Percentiles rank a stretch among this genome's conserved stretches.
Evolutionary conservation across 495 filamentous ascomycete genomes (phyloP).

Genomic region (Pseudotulostoma volvatum): DNA sequence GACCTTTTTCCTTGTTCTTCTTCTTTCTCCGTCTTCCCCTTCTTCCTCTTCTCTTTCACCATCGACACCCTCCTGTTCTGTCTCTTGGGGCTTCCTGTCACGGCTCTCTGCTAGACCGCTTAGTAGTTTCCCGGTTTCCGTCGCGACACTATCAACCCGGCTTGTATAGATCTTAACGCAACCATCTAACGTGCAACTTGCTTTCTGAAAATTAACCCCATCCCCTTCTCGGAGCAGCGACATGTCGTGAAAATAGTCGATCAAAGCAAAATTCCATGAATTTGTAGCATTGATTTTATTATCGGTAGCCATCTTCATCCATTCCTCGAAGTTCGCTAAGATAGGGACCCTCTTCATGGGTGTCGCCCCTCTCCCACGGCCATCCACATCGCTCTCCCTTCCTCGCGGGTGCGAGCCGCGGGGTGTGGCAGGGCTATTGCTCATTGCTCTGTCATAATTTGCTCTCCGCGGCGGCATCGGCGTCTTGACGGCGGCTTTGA

Average conservation of each 20-base stretch:
- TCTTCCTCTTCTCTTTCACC: constrained; percentile 62
- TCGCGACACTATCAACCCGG: constrained; percentile 93
- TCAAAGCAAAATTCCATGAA: constrained; percentile 98
- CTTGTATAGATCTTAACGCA: constrained; percentile 99
- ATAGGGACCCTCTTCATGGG: constrained; percentile 95
- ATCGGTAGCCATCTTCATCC: constrained; percentile 99
- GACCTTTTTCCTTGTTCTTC: constrained; percentile 59
- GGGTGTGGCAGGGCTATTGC: constrained; percentile 50
- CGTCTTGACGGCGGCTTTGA: constrained; percentile 73
- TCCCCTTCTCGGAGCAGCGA: constrained; percentile 91
- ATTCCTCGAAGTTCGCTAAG: constrained; percentile 95
- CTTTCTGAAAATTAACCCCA: constrained; percentile 95
- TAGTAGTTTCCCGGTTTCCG: constrained; percentile 87
- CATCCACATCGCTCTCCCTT: constrained; percentile 46
- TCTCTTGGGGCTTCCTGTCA: constrained; percentile 55
- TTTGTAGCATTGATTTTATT: constrained; percentile 99
- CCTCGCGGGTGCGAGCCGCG: constrained; percentile 33
- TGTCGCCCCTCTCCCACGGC: constrained; percentile 56
- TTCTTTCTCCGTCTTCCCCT: constrained; percentile 63
- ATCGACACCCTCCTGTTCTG: constrained; percentile 43
- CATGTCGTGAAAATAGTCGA: constrained; percentile 99
- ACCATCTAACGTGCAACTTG: constrained; percentile 92
- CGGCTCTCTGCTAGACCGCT: constrained; percentile 88
- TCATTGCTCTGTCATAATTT: constrained; percentile 44
- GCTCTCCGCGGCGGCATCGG: constrained; percentile 53